Evolutionary conservation across 2,329 filamentous ascomycete species (phyloP), one percentile per base, ranked within the genome.

Genomic region (Fusarium austroafricanum): DNA sequence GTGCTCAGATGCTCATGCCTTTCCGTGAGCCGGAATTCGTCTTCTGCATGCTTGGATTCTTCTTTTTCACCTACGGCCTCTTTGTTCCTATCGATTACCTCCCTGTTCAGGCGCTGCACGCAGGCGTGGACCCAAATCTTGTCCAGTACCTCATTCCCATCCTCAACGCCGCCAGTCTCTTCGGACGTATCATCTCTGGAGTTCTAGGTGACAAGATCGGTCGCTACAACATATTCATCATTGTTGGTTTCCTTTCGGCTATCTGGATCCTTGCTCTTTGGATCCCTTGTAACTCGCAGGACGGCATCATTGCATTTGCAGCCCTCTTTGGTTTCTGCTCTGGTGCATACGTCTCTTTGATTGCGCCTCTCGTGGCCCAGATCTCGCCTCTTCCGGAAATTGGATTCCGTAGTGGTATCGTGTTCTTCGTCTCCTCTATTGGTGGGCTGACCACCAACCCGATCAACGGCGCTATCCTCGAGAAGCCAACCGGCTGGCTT

Each of bases 361-460:
- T 79, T 12, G 75, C 76, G 10, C 76, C 79, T 2, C 75, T 83
- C 3, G 72, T 81, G 6, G 78, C 77, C 2, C 84, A 90, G 45
- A 68, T 74, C 17, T 71, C 68, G 0, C 71, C 71, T 6, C 26
- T 66, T 0, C 29, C 52, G 1, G 75, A 78, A 35, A 75, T 76
- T 49, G 75, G 75, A 2, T 75, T 76, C 56, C 72, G 76, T 1
- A 76, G 67, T 5, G 80, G 80, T 3, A 71, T 80, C 1, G 66
- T 77, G 6, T 89, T 89, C 71, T 82, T 84, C 4, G 75, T 86
- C n/a, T 79, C 84, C 17, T 83, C 84, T 3, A 76, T 91, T 35
- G 84, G 84, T 0, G 87, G 86, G 4, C 76, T 91, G 17, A 83
- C 84, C 3, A 84, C 86, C 0, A 86, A 81, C 55, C 87, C 88